These are phyloP conservation scores for Pseudogymnoascus sp. DNA, from an alignment of 2,329 filamentous ascomycete genomes.

Conservation along the genomic window DNA sequence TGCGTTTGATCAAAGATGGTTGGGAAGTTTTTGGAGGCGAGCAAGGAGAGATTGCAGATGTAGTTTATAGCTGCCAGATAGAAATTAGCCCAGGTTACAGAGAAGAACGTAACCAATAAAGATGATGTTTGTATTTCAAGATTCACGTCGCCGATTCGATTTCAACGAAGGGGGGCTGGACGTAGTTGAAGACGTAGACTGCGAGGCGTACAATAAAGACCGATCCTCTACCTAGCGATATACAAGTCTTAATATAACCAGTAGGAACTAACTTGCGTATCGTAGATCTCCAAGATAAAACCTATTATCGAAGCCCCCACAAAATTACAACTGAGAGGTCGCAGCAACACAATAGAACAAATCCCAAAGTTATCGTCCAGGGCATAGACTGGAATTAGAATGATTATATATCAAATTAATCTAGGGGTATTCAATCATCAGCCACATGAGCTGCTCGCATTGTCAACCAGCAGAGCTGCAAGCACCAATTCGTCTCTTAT, in stretches of 20 bases:
- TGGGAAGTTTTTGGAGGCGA: background rate
- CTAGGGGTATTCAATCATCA: background rate
- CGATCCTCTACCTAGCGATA: background rate
- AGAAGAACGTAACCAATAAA: background rate
- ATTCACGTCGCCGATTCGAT: background rate
- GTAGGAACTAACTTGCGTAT: background rate
- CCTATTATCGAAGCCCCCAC: background rate
- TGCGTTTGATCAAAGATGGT: background rate
- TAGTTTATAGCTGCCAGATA: constrained; percentile 8
- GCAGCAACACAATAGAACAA: background rate
- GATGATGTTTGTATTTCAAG: background rate
- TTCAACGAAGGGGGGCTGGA: background rate
- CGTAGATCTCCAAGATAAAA: background rate
- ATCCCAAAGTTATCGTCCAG: background rate
- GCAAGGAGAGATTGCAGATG: background rate
- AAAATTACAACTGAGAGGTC: background rate
- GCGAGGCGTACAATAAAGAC: background rate
- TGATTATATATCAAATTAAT: background rate
- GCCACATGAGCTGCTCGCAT: background rate
- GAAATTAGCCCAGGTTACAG: background rate
- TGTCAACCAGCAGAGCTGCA: background rate
- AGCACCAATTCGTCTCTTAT: background rate
- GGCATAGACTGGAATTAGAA: background rate
- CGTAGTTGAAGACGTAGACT: background rate
- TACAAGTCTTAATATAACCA: background rate